These are phyloP conservation scores for Toxoplasma gondii DNA, from an alignment of 169 alveolate species.

Conservation along the genomic window DNA sequence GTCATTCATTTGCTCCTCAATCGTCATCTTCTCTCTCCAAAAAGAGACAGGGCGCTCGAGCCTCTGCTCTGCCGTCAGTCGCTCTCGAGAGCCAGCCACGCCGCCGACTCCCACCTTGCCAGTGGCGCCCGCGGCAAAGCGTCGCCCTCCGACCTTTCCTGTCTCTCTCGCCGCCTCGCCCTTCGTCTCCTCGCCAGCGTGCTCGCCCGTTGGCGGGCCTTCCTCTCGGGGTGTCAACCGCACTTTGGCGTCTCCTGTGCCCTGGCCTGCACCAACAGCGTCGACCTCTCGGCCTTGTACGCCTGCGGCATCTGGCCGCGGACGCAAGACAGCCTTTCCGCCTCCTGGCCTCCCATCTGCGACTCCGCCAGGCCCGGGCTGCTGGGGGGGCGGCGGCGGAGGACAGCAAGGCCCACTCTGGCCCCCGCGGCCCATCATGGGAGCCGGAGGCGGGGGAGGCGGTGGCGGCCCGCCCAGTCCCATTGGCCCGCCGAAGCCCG, in stretches of 20 bases:
- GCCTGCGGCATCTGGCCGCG: not conserved
- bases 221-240: constrained; percentile 5
- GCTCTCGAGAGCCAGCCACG: not conserved
- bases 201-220: not conserved
- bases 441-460: not conserved
- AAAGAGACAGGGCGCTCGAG: constrained; percentile 28
- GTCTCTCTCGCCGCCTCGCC: not conserved
- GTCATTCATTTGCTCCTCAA: constrained; percentile 42
- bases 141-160: not conserved
- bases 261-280: not conserved
- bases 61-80: not conserved
- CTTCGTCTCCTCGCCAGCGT: not conserved
- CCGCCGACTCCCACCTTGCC: constrained; percentile 29
- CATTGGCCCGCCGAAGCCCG: not conserved
- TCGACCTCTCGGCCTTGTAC: not conserved
- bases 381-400: constrained; percentile 8
- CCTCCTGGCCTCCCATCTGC: not conserved
- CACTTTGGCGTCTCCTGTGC: not conserved
- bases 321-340: not conserved
- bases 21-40: constrained; percentile 17
- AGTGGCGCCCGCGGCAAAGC: not conserved
- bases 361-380: not conserved
- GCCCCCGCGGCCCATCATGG: constrained; percentile 12
- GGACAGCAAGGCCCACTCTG: not conserved
- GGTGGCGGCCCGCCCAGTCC: not conserved